A percentile compares a stretch with the other conserved stretches of the same genome.
These are phyloP conservation scores for Vigna mungo DNA, from an alignment of 306 rosid genomes.

Conservation along the genomic window DNA sequence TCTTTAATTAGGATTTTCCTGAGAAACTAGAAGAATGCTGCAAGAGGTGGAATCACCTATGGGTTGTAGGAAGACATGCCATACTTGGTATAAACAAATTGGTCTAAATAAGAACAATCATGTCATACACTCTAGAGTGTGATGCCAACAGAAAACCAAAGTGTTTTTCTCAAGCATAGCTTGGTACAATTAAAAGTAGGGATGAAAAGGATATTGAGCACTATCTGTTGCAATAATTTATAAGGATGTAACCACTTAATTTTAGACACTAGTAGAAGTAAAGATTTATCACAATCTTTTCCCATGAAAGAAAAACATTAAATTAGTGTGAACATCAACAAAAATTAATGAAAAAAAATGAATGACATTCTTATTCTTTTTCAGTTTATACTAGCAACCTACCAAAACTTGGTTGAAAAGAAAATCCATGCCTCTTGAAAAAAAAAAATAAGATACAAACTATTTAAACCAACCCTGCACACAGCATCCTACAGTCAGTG, in stretches of 20 bases:
- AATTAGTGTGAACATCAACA: constrained; percentile 9
- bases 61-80: background rate
- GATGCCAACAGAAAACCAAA: background rate
- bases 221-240: background rate
- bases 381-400: constrained; percentile 8
- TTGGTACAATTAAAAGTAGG: constrained; percentile 7
- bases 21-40: constrained; percentile 15
- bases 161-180: background rate
- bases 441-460: background rate
- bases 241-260: background rate
- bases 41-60: background rate
- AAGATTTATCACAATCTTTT: background rate
- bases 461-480: background rate
- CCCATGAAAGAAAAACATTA: constrained; percentile 10
- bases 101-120: background rate
- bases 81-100: background rate
- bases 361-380: background rate
- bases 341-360: background rate
- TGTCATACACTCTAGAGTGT: background rate
- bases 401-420: constrained; percentile 25
- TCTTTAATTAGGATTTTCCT: constrained; percentile 1
- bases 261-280: background rate
- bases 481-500: background rate
- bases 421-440: background rate
- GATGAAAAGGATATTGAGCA: background rate